phyloP scores from a whole-genome alignment of 441 rosid species.

The Corymbia calophylla region DNA sequence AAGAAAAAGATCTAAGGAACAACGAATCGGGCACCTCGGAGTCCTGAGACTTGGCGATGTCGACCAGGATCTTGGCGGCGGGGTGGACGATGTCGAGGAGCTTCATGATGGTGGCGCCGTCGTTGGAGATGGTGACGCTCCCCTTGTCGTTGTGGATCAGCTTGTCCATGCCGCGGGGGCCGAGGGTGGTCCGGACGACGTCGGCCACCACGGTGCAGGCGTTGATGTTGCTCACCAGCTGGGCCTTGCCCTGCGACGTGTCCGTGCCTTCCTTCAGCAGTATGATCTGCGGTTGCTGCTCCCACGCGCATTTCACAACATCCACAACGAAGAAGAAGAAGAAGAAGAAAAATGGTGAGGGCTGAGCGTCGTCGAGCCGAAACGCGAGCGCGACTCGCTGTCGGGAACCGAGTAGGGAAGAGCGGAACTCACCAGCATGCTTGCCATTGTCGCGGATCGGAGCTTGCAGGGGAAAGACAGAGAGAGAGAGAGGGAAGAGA shows the following conservation, averaged over 20 bases:
- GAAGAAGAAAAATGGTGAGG: background rate
- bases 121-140: slow-evolving; percentile 87
- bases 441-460: slow-evolving; percentile 45
- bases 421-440: slow-evolving; percentile 62
- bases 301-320: background rate
- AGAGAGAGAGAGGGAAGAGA: background rate
- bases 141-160: slow-evolving; percentile 97
- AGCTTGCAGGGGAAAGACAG: background rate
- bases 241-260: slow-evolving; percentile 93
- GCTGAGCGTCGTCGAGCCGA: background rate
- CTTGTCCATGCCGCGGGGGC: slow-evolving; percentile 98
- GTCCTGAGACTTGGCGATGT: slow-evolving; percentile 98
- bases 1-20: background rate
- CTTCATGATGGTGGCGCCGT: slow-evolving; percentile 99
- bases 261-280: slow-evolving; percentile 96
- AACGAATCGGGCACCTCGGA: slow-evolving; percentile 53
- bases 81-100: slow-evolving; percentile 93
- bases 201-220: slow-evolving; percentile 93
- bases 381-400: background rate
- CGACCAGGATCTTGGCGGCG: slow-evolving; percentile 96
- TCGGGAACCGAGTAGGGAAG: background rate
- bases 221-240: slow-evolving; percentile 90
- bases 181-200: slow-evolving; percentile 81
- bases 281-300: slow-evolving; percentile 99
- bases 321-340: background rate